phyloP scores from a whole-genome alignment of 2,329 filamentous ascomycete genomes.

The Aspergillus transmontanensis region DNA sequence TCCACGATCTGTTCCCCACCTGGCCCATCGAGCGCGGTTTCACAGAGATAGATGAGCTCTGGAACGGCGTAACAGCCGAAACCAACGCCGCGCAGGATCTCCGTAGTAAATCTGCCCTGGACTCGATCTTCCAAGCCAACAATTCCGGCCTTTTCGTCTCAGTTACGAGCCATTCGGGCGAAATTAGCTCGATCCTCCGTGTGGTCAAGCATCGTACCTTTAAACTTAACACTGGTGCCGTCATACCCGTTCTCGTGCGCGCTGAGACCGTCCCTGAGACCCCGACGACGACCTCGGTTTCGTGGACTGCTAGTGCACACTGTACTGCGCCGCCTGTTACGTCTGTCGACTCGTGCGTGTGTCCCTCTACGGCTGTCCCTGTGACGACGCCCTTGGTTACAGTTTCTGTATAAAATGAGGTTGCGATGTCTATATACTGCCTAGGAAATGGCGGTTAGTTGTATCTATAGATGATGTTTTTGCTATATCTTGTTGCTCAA shows the following conservation, averaged over 20 bases:
- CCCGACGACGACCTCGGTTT: conserved; percentile 19
- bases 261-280: conserved; percentile 33
- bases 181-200: conserved; percentile 55
- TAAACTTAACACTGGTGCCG: conserved; percentile 49
- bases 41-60: conserved; percentile 56
- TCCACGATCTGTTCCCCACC: conserved; percentile 51
- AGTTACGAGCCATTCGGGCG: conserved; percentile 60
- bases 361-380: conserved; percentile 30
- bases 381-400: conserved; percentile 33
- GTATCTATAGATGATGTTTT: neutral
- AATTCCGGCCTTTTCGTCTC: conserved; percentile 49
- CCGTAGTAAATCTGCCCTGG: conserved; percentile 48
- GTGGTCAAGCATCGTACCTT: conserved; percentile 50
- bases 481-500: neutral
- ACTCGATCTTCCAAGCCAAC: conserved; percentile 54
- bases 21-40: conserved; percentile 58
- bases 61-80: conserved; percentile 53
- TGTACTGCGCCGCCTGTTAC: conserved; percentile 38
- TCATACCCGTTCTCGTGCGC: conserved; percentile 55
- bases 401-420: neutral
- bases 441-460: neutral
- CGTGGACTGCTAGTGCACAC: conserved; percentile 34
- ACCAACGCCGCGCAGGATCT: conserved; percentile 51
- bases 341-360: conserved; percentile 32
- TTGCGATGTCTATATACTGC: neutral